A percentile compares a stretch with the other conserved stretches of the same genome.
Evolutionary conservation across 2,329 filamentous ascomycete species (phyloP).

Genomic region (Cylindrodendrum hubeiense): DNA sequence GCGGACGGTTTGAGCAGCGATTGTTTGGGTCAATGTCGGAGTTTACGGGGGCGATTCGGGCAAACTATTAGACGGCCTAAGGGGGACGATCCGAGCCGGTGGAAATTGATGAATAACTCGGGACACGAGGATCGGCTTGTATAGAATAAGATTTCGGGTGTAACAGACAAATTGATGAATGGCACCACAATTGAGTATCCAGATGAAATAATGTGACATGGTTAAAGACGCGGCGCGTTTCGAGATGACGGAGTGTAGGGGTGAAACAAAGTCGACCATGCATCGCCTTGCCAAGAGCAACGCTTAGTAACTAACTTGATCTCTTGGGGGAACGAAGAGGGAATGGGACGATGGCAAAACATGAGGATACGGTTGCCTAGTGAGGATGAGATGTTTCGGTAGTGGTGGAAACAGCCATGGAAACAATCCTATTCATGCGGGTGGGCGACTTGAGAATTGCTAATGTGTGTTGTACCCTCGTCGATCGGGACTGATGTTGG

Average conservation of each 20-base stretch:
- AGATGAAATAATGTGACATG: constrained; percentile 1
- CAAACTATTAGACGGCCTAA: constrained; percentile 27
- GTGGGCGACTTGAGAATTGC: not conserved
- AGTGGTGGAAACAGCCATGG: not conserved
- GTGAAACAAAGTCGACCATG: constrained; percentile 14
- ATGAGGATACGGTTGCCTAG: not conserved
- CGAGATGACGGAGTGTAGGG: not conserved
- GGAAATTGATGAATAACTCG: constrained; percentile 18
- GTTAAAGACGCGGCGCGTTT: not conserved
- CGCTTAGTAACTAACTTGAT: not conserved
- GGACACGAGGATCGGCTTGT: constrained; percentile 20
- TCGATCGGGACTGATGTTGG: constrained; percentile 1
- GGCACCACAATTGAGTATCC: constrained; percentile 9
- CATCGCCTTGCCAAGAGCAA: not conserved
- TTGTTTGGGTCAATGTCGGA: constrained; percentile 37
- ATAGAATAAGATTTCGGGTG: constrained; percentile 34
- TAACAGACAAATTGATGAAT: constrained; percentile 32
- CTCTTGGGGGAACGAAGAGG: not conserved
- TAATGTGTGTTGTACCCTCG: not conserved
- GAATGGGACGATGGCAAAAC: not conserved
- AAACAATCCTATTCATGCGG: not conserved
- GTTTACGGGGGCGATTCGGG: constrained; percentile 34
- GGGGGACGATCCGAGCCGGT: constrained; percentile 11
- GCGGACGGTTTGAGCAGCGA: constrained; percentile 30
- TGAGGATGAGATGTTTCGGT: not conserved